Base-by-base conservation (phyloP, 805 yeast species). In the Metschnikowia lachancei region DNA sequence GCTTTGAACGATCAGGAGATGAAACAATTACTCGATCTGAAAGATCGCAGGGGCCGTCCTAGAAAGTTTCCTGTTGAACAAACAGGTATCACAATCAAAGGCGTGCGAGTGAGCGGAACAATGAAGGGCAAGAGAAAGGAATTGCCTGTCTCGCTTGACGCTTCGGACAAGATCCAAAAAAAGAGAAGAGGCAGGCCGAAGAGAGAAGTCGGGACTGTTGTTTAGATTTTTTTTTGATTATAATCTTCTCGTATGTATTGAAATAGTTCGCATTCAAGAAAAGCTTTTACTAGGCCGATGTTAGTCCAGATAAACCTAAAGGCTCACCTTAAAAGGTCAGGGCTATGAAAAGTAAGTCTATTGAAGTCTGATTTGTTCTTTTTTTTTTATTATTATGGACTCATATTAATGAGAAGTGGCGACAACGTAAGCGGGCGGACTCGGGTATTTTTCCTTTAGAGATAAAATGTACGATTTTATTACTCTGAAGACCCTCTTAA, bases 11-110 rank as follows among this genome's bases (percentile, higher is more conserved):
- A 46, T 28, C 41, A 44, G 46, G 51, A 51, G 36, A 32, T 51
- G 45, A 42, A 67, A 49, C 63, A 66, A 46, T 59, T 70, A 28
- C 55, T 72, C 22, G 59, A 61, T 43, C 70, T 61, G 56, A 71
- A 76, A 56, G 71, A 74, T 61, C 64, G 69, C 60, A 47, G 80
- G 34, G 81, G 81, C 12, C 63, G 81, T 52, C 81, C 81, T 2
- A 63, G 80, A 52, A 76, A 76, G 54, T 71, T 71, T 45, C 76
- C 79, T 1, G 60, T 69, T n/a, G 77, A 70, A 46, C 71, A 69
- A 46, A 68, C 74, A 7, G 78, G 75, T 1, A 57, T 70, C 7
- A 72, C 76, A 11, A 71, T 72, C 36, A 69, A 66, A 50, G 76
- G 76, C 1, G 64, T 72, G 28, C 57, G 72, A 39, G 70, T 72